Percentiles rank a stretch among this genome's conserved stretches.
Conservation (phyloP, 2,329 filamentous ascomycete genomes). For the Xylariaceae sp. region DNA sequence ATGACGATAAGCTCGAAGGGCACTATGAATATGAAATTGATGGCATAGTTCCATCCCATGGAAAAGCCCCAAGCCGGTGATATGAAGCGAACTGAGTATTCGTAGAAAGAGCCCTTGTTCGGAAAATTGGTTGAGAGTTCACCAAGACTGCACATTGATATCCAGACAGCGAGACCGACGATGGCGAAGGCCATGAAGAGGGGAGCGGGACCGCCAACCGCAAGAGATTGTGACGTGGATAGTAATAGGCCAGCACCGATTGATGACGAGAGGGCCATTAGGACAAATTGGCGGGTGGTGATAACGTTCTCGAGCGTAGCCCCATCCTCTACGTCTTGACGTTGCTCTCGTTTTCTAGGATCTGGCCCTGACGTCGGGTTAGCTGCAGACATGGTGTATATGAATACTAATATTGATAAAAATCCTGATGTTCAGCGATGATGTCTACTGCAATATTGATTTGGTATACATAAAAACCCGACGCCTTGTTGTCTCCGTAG, state of each 20-base stretch:
- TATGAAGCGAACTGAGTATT: conserved; percentile 34
- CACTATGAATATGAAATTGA: conserved; percentile 32
- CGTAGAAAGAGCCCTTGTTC: conserved; percentile 29
- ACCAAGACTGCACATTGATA: conserved; percentile 23
- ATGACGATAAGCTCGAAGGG: conserved; percentile 35
- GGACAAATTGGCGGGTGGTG: conserved; percentile 30
- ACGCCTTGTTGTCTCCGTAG: too few species aligned
- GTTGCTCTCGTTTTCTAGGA: neutral
- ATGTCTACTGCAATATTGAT: too few species aligned
- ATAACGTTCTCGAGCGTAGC: conserved; percentile 22
- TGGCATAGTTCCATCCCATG: conserved; percentile 36
- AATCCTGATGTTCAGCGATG: too few species aligned
- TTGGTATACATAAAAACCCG: too few species aligned
- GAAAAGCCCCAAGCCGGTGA: conserved; percentile 34
- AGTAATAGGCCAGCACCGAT: conserved; percentile 34
- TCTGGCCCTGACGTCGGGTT: too few species aligned
- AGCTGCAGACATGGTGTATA: too few species aligned
- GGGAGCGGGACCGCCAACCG: conserved; percentile 26
- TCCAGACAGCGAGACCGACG: conserved; percentile 28
- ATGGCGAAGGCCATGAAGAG: conserved; percentile 25
- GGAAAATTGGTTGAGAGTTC: conserved; percentile 28
- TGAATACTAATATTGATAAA: too few species aligned
- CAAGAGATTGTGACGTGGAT: conserved; percentile 27
- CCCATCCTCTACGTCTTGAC: neutral
- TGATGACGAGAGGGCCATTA: conserved; percentile 32